Evolutionary conservation across 2,329 filamentous ascomycete genomes (phyloP), one percentile per base, ranked within the genome.

Genomic region (Talaromyces sp.): DNA sequence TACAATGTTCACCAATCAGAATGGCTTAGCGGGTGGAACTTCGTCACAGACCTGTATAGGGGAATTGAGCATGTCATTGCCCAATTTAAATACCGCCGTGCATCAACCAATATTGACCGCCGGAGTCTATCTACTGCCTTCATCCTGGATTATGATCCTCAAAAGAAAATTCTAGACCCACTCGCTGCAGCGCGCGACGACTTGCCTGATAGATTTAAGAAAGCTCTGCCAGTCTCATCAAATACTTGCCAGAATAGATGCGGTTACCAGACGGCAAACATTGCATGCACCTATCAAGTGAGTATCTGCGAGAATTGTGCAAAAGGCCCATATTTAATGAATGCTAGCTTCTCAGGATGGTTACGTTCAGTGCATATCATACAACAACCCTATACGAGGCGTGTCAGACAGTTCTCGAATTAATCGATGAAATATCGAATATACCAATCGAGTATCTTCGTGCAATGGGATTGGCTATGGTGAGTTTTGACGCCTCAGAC

Each of bases 361-460:
- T 61, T 17, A 61, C 59, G 1, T 61, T 61, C 17, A 61, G 59
- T 61, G 59, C 43, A 9, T 61, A 61, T 19, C 59, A 61, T 19
- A 50, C 59, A 52, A 61, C 45, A 52, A 61, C 43, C 31, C 59
- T 61, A n/a, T 45, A 61, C 19, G 59, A 61, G 22, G 59, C 59
- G 13, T 61, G 59, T 22, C 59, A 37, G 59, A 61, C 59, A 33
- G 59, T 61, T n/a, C 59, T 61, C 15, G 59, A 61, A 37, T 31
- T 61, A 15, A 61, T 61, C 3, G 59, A 61, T 19, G 59, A 61
- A 37, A 61, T 61, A 52, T 61, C 59, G n/a, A 61, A 27, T 27
- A 61, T 61, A 61, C 59, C 59, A n/a, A 52, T 61, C 37, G 43
- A 61, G 7, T 61, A 61, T n/a, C 59, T 61, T 27, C 59, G 59